Evolutionary conservation across 805 yeast species (phyloP), one percentile per base, ranked within the genome.

Genomic region (Wickerhamomyces chaumierensis): DNA sequence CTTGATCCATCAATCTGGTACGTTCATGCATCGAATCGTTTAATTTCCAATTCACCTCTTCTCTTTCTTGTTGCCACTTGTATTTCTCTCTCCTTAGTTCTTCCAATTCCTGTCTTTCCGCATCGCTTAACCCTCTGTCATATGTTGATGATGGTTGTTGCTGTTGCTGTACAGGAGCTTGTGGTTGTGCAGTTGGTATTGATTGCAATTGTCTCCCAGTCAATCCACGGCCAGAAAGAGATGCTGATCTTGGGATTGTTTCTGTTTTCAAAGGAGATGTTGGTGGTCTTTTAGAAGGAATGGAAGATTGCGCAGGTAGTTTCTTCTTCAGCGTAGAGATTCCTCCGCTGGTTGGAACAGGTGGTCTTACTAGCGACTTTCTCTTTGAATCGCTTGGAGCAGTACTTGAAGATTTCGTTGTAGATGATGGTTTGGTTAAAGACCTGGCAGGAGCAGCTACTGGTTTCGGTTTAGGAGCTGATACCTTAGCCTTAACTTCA

Each of bases 201-300:
- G 57, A 44, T 28, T 55, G 57, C 21, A 69, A 53, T 13, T 72
- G 61, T 43, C 73, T 59, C 2, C 67, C 68, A 0, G 73, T 62
- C 21, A 68, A 52, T 2, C 71, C 60, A n/a, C 54, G 50, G 27
- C 36, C 48, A 6, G 44, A 46, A 29, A 38, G 14, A 3, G 31
- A 20, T 3, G 51, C 48, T 18, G 51, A 36, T 34, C 47, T 55
- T 46, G 48, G 68, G 54, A 47, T 37, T 1, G 42, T 36, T 1
- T 53, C 53, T 32, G 69, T 56, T 48, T 75, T 79, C 28, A 75
- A 66, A 1, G 90, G 90, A 0, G 88, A 81, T 0, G 83, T 65
- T 0, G 90, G 83, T 0, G 71, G 69, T 43, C 92, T 65, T 48
- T 81, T 81, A 3, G 81, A 66, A 3, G 88, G 88, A 16, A 80